Evolutionary conservation across 345 rosid species (phyloP), one percentile per base, ranked within the genome.

Genomic region (Cardamine occulta): DNA sequence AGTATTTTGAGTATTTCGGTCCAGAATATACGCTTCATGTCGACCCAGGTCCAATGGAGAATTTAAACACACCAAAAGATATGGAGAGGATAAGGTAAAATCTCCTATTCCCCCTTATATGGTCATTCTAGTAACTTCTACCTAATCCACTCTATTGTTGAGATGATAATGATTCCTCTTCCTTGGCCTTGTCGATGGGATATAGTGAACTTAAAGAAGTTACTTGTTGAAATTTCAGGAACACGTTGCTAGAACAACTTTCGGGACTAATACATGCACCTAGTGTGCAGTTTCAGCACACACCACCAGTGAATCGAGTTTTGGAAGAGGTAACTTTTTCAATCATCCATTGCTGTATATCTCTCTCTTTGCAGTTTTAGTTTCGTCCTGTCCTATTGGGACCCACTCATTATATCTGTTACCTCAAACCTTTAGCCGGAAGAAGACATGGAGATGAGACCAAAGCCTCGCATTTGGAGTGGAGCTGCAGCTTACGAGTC

Each of bases 1-100:
- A 95, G 74, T 95, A 95, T 76, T 91, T 80, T 29, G 98, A 93
- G 84, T 95, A 95, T 80, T 95, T 93, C 63, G 98, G 98, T 18
- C 99, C 99, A 35, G 96, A 95, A 52, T 95, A 95, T 77, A 85
- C 91, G 10, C 99, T 95, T 81, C 99, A 90, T 70, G 86, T 93
- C 45, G 96, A 87, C 19, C 96, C 98, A 18, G 48, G 85, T 64
- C 81, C 73, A 79, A 84, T 89, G 90, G 94, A 93, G 76, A 95
- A 95, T 84, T 83, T 87, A 67, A 95, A 95, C 80, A 35, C 89
- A 32, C 83, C 90, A 4, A 85, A 81, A 80, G 93, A 92, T 80
- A 85, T 93, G 89, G 99, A 95, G 84, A 88, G 72, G 58, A 95
- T 95, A 78, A 95, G 94, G 99, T 95, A 75, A 61, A 3, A 51